phyloP scores from a whole-genome alignment of 495 filamentous ascomycete genomes.

The Lindgomyces ingoldianus region DNA sequence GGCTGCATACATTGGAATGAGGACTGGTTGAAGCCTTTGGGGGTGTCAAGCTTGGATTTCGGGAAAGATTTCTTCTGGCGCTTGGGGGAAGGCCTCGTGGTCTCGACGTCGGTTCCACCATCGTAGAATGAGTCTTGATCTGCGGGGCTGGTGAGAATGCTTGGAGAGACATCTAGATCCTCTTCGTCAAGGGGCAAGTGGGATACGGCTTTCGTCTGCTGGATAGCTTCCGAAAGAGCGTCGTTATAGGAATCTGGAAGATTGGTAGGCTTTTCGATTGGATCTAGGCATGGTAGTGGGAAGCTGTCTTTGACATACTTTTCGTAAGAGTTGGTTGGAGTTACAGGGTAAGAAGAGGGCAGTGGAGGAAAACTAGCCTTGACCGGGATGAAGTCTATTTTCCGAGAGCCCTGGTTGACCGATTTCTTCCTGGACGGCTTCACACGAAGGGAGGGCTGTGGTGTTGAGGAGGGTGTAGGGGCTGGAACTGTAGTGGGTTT shows the following conservation, averaged over 20 bases:
- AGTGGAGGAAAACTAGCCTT: constrained; percentile 7
- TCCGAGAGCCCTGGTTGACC: constrained; percentile 1
- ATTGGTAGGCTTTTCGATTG: constrained; percentile 1
- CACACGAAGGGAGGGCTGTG: constrained; percentile 34
- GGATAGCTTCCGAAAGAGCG: constrained; percentile 60
- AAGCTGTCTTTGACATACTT: constrained; percentile 13
- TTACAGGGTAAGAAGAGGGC: not conserved
- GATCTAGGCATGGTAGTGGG: not conserved
- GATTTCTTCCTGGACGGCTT: constrained; percentile 31
- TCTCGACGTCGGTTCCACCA: constrained; percentile 25
- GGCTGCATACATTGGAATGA: constrained; percentile 71
- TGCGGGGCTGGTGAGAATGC: constrained; percentile 25
- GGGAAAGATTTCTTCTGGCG: constrained; percentile 13
- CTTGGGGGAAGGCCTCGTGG: constrained; percentile 3
- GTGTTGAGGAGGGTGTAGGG: not conserved
- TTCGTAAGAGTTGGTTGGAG: not conserved
- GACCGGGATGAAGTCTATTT: constrained; percentile 6
- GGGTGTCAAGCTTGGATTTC: not conserved
- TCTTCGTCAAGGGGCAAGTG: constrained; percentile 50
- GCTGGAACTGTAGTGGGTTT: not conserved
- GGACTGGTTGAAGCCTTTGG: constrained; percentile 45
- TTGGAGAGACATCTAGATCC: constrained; percentile 20
- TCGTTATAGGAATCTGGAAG: constrained; percentile 43
- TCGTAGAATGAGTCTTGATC: constrained; percentile 11
- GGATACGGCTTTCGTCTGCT: constrained; percentile 55